Conservation (phyloP, 345 rosid species). For the Hibiscus syriacus region DNA sequence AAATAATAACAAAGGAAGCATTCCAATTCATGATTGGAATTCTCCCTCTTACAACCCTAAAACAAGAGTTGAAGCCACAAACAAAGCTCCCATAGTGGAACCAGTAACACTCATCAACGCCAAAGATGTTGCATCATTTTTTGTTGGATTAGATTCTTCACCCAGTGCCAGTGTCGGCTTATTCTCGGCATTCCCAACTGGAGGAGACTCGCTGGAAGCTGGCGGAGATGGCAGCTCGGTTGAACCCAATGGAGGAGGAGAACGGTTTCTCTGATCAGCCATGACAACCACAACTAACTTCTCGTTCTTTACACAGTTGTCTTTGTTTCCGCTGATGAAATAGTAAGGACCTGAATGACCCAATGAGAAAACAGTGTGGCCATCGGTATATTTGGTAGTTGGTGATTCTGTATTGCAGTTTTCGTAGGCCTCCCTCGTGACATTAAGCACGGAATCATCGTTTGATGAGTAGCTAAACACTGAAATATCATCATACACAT, state of each 20-base stretch:
- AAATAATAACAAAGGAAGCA: not conserved
- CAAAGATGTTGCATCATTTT: slow-evolving; percentile 30
- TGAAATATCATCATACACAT: not conserved
- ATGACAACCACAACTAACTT: slow-evolving; percentile 52
- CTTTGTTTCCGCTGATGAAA: too few relatives aligned
- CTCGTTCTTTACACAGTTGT: slow-evolving; percentile 58
- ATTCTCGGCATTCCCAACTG: slow-evolving; percentile 23
- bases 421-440: slow-evolving; percentile 44
- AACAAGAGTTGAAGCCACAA: slow-evolving; percentile 45
- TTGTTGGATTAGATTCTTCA: slow-evolving; percentile 15
- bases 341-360: too few relatives aligned
- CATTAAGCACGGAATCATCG: slow-evolving; percentile 70
- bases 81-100: slow-evolving; percentile 29
- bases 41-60: slow-evolving; percentile 18
- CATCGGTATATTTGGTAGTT: slow-evolving; percentile 30
- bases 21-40: not conserved
- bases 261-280: slow-evolving; percentile 40
- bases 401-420: slow-evolving; percentile 46
- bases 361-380: slow-evolving; percentile 50
- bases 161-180: slow-evolving; percentile 52
- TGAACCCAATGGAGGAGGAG: not conserved
- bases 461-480: slow-evolving; percentile 49
- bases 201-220: slow-evolving; percentile 21
- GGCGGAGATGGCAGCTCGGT: slow-evolving; percentile 29
- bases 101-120: slow-evolving; percentile 18